phyloP scores from a whole-genome alignment of 306 rosid species.

The Purshia tridentata region DNA sequence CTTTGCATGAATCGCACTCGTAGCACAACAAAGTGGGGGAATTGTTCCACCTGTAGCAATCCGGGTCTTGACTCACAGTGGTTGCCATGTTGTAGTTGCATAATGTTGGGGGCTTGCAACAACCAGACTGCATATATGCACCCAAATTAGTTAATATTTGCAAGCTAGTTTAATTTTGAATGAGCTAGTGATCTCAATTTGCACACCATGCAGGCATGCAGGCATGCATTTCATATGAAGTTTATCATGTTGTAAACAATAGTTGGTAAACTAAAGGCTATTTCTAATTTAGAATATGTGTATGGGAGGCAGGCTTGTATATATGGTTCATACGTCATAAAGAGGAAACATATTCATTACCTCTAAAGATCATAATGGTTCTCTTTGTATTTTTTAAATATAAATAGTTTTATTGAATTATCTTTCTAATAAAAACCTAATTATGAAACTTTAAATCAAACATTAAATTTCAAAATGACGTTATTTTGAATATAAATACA shows the following conservation, averaged over 20 bases:
- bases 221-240: too few species aligned
- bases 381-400: too few species aligned
- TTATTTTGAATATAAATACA: too few species aligned
- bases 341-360: not conserved
- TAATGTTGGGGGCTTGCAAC: constrained; percentile 84
- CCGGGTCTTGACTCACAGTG: constrained; percentile 56
- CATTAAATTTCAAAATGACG: too few species aligned
- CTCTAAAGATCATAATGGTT: not conserved
- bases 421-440: too few species aligned
- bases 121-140: constrained; percentile 61
- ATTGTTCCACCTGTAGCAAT: constrained; percentile 89
- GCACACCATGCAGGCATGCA: not conserved
- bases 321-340: not conserved
- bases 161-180: not conserved
- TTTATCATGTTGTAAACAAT: too few species aligned
- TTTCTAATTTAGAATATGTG: too few species aligned
- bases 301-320: not conserved
- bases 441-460: too few species aligned
- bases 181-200: not conserved
- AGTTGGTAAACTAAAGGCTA: not conserved
- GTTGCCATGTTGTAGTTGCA: constrained; percentile 58
- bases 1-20: constrained; percentile 95
- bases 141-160: not conserved
- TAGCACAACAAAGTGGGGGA: constrained; percentile 65
- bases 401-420: too few species aligned